Percentiles rank a stretch among this genome's conserved stretches.
These are phyloP conservation scores for Trifolium repens DNA, from an alignment of 306 rosid genomes.

Conservation along the genomic window DNA sequence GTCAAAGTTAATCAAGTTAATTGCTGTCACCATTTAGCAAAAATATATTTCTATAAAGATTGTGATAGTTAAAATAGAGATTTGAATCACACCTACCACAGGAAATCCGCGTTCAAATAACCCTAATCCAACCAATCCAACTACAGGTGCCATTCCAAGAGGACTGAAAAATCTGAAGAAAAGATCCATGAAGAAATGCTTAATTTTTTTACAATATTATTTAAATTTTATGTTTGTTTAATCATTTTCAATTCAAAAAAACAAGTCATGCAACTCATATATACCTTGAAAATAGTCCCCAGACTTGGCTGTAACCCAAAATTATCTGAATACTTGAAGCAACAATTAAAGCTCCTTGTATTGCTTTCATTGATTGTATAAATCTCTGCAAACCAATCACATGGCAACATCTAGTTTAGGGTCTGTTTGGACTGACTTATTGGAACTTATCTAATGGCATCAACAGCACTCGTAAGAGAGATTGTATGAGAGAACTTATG, in stretches of 20 bases:
- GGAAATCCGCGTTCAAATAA: constrained; percentile 89
- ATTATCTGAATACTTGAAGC: constrained; percentile 93
- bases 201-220: background rate
- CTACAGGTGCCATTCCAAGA: constrained; percentile 95
- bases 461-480: no score
- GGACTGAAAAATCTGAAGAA: constrained; percentile 91
- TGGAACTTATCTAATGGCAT: no score
- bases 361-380: constrained; percentile 87
- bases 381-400: constrained; percentile 92
- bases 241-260: constrained; percentile 7
- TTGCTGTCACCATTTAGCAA: constrained; percentile 5
- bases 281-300: constrained; percentile 96
- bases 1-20: constrained; percentile 18
- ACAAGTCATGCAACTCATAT: constrained; percentile 19
- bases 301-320: constrained; percentile 90
- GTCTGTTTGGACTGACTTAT: no score
- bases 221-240: background rate
- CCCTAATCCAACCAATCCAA: constrained; percentile 92
- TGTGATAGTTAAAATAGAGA: constrained; percentile 19
- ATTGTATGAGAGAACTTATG: background rate
- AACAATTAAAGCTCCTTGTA: constrained; percentile 89
- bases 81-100: constrained; percentile 56
- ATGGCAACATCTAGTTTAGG: constrained; percentile 54
- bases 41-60: constrained; percentile 1
- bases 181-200: constrained; percentile 35